Percentiles rank a stretch among this genome's conserved stretches.
Evolutionary conservation across 768 basidiomycete species (phyloP).

Genomic region (Podaxis mareebaensis): DNA sequence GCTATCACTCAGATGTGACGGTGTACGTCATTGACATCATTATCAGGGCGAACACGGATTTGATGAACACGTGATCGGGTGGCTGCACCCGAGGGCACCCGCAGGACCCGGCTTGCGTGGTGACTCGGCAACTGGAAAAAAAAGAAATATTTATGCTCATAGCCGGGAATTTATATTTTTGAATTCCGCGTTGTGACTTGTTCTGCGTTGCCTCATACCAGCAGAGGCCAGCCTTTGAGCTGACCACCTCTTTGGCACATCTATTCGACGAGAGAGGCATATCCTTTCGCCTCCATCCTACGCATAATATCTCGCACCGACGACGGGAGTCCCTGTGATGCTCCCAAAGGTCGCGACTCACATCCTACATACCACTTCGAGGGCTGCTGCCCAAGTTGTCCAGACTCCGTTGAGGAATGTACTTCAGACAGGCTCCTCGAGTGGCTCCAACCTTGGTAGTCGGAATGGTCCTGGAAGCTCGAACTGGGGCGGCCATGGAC

Average conservation of each 20-base stretch:
- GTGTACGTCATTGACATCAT: neutral
- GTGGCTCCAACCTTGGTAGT: slow-evolving; percentile 31
- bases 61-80: neutral
- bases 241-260: neutral
- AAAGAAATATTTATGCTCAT: slow-evolving; percentile 2
- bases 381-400: slow-evolving; percentile 73
- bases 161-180: neutral
- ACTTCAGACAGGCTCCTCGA: slow-evolving; percentile 56
- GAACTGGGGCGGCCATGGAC: slow-evolving; percentile 45
- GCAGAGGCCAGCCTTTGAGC: neutral
- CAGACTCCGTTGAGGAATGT: slow-evolving; percentile 79
- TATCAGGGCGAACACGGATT: neutral
- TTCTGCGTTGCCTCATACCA: neutral
- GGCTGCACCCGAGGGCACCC: neutral
- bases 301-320: neutral
- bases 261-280: neutral
- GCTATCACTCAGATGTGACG: neutral
- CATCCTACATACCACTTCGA: slow-evolving; percentile 71
- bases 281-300: neutral
- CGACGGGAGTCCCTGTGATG: slow-evolving; percentile 41
- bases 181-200: neutral
- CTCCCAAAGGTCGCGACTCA: slow-evolving; percentile 84
- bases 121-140: slow-evolving; percentile 10
- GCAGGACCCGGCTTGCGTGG: neutral
- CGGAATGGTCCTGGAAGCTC: slow-evolving; percentile 33